Evolutionary conservation across 2,329 filamentous ascomycete species (phyloP), one percentile per base, ranked within the genome.

Genomic region (Talaromyces sp.): DNA sequence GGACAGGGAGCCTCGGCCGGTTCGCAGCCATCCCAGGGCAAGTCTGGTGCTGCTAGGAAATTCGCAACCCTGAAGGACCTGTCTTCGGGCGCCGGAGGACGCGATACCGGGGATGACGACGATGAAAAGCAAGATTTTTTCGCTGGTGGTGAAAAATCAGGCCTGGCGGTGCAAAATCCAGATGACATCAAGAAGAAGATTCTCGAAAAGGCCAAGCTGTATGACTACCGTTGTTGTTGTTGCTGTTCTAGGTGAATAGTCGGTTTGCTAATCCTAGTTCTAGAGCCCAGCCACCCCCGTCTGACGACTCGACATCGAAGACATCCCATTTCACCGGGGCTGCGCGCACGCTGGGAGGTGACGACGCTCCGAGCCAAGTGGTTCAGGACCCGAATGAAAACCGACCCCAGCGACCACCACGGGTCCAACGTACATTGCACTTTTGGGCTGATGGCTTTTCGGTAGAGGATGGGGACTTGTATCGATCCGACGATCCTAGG

Each of bases 361-460:
- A 89, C 65, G 86, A 87, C 68, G 77, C 82, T 23, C 85, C 85
- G 16, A 87, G 84, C 63, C 78, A 79, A 61, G 75, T 84, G 14
- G 80, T 88, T 59, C 79, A 82, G 56, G 81, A 84, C 66, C 81
- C 84, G 16, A 76, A 70, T 28, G 75, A 77, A 14, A 75, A 77
- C 59, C 68, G 72, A 18, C 70, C 77, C 30, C 75, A 74, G 57
- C 74, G 73, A 12, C 73, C 79, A n/a, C 76, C 79, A 62, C 82
- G 82, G 30, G 84, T 86, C 28, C 81, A 81, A 44, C 80, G 86
- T 60, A 83, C 81, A 28, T 80, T 89, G 50, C 85, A 89, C 68
- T 83, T 89, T 65, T 89, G 86, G 86, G 77, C 81, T 5, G 84
- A 89, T 70, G 86, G 86, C 27, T 88, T 88, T 69, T 87, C 85